Conservation (phyloP, 2,329 filamentous ascomycete species). For the Diplocarpon mali region DNA sequence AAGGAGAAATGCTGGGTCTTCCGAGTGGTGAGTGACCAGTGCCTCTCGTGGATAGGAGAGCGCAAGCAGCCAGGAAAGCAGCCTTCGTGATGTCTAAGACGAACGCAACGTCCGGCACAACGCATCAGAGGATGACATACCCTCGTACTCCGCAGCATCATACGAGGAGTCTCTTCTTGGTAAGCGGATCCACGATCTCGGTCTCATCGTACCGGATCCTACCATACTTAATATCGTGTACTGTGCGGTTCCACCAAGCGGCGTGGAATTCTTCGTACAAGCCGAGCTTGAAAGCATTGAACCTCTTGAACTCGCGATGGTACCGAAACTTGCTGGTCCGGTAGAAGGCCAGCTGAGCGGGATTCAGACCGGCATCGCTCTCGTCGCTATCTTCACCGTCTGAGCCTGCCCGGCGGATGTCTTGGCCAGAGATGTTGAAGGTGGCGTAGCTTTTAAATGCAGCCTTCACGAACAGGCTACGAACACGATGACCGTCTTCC, state of each 20-base stretch:
- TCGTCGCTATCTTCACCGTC: not conserved
- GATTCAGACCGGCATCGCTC: not conserved
- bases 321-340: not conserved
- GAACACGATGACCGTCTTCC: not conserved
- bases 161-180: not conserved
- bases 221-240: not conserved
- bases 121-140: too few relatives aligned
- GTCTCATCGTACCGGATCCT: not conserved
- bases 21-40: too few relatives aligned
- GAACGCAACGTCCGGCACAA: too few relatives aligned
- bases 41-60: too few relatives aligned
- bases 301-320: not conserved
- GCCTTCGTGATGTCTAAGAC: too few relatives aligned
- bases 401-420: not conserved
- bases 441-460: not conserved
- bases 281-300: not conserved
- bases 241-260: conserved; percentile 1
- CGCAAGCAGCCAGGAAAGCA: too few relatives aligned
- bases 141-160: not conserved
- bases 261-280: not conserved
- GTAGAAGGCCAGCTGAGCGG: not conserved
- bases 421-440: not conserved
- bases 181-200: conserved; percentile 5
- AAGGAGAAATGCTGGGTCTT: too few relatives aligned
- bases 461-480: not conserved